Evolutionary conservation across 108 stramenopile genomes (phyloP).

Genomic region (Poteriospumella lacustris): DNA sequence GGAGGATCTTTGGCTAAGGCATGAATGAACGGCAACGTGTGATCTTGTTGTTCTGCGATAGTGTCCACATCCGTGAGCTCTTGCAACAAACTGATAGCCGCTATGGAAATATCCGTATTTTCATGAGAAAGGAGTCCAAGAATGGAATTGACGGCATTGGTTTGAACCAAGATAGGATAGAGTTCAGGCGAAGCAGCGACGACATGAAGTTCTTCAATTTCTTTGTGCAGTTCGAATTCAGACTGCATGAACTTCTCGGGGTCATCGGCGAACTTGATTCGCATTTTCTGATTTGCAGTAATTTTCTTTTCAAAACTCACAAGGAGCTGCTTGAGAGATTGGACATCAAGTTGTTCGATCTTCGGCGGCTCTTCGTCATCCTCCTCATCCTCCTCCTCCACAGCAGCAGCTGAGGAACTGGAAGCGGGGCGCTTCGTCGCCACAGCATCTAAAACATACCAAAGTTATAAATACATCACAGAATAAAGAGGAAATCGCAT

Average conservation of each 20-base stretch:
- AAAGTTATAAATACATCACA: slow-evolving; percentile 15
- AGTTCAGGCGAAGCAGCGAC: slow-evolving; percentile 48
- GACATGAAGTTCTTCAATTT: slow-evolving; percentile 36
- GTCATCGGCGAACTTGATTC: slow-evolving; percentile 53
- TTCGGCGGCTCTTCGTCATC: slow-evolving; percentile 41
- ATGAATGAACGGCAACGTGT: not conserved
- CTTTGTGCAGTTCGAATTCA: slow-evolving; percentile 52
- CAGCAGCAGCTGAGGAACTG: slow-evolving; percentile 6
- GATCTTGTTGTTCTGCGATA: slow-evolving; percentile 34
- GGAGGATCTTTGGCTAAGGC: not conserved
- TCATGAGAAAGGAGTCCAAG: slow-evolving; percentile 53
- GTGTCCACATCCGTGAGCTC: slow-evolving; percentile 50
- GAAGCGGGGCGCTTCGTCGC: slow-evolving; percentile 10
- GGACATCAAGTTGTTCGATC: slow-evolving; percentile 36
- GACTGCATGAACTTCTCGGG: slow-evolving; percentile 51
- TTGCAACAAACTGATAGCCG: slow-evolving; percentile 42
- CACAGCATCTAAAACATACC: not conserved
- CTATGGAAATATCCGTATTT: slow-evolving; percentile 51
- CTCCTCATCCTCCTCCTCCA: slow-evolving; percentile 42
- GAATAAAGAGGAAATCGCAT: not conserved
- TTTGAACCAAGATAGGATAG: slow-evolving; percentile 39
- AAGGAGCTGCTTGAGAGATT: slow-evolving; percentile 44
- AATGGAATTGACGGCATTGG: slow-evolving; percentile 40
- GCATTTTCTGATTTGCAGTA: slow-evolving; percentile 46
- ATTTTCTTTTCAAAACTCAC: slow-evolving; percentile 46